Conservation (phyloP, 495 filamentous ascomycete genomes). For the Filosporella fistucella region DNA sequence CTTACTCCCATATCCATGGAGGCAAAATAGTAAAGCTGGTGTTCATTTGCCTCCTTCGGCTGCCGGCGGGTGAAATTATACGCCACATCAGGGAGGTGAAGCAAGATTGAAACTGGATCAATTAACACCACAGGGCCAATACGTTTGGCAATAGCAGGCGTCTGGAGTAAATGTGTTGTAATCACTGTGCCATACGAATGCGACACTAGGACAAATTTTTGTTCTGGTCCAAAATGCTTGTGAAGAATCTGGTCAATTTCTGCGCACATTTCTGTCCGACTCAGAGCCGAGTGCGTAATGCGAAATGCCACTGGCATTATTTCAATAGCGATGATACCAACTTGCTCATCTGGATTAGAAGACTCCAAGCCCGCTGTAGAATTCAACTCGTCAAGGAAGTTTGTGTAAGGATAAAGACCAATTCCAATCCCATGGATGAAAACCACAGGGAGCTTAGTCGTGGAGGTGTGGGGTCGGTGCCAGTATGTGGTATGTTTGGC, state of each 20-base stretch:
- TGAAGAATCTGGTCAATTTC: slow-evolving; percentile 48
- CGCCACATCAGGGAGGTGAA: slow-evolving; percentile 65
- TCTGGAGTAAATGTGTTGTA: slow-evolving; percentile 55
- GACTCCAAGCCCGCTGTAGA: slow-evolving; percentile 21
- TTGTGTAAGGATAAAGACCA: slow-evolving; percentile 57
- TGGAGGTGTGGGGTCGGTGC: slow-evolving; percentile 57
- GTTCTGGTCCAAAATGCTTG: slow-evolving; percentile 42
- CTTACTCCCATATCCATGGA: slow-evolving; percentile 59
- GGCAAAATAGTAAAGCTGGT: slow-evolving; percentile 64
- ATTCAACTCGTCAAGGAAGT: slow-evolving; percentile 49
- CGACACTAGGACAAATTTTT: slow-evolving; percentile 45
- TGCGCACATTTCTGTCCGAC: slow-evolving; percentile 39
- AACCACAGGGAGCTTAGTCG: slow-evolving; percentile 48
- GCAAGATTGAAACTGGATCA: slow-evolving; percentile 60
- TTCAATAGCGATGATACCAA: slow-evolving; percentile 63
- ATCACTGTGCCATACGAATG: slow-evolving; percentile 64
- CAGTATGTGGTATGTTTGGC: slow-evolving; percentile 54
- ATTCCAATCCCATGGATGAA: slow-evolving; percentile 72
- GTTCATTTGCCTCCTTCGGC: slow-evolving; percentile 54
- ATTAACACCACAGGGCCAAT: slow-evolving; percentile 50
- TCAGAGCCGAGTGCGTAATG: slow-evolving; percentile 45
- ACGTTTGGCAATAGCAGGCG: slow-evolving; percentile 29
- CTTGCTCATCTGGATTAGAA: slow-evolving; percentile 31
- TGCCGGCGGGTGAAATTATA: slow-evolving; percentile 61
- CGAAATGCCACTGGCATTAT: slow-evolving; percentile 58